Evolutionary conservation across 345 rosid genomes (phyloP), one percentile per base, ranked within the genome.

Genomic region (Sapria himalayana): DNA sequence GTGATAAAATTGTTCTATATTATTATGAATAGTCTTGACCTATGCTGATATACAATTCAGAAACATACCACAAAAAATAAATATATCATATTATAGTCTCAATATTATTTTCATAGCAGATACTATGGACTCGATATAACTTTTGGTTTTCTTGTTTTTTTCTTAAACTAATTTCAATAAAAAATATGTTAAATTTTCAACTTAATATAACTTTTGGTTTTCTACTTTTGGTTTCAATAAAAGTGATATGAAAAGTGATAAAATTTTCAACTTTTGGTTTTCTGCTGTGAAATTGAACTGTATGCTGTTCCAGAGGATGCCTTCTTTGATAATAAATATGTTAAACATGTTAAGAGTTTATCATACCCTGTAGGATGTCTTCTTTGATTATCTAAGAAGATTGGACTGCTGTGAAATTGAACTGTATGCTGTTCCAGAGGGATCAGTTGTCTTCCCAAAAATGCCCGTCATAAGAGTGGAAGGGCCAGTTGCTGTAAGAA

Each of bases 401-500:
- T 52, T 91, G 33, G 76, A 91, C 52, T 84, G 95, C 58, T 80
- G 95, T 45, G 93, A 79, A 48, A 74, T 85, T 48, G 79, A 85
- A 62, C 72, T 81, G 3, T 73, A 75, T 73, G 81, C 96, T 22
- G 58, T 78, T 60, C 15, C 84, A 4, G 94, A 85, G 72, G 96
- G 96, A 27, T 56, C 86, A 1, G 84, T 75, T 39, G 96, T 81
- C 56, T 85, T 81, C 60, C 96, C 96, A 1, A 85, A 78, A 65
- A 77, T 85, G n/a, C 99, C 99, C 52, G 62, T 91, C 34, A 52
- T 85, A 49, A 65, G 95, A 59, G 68, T 91, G 29, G 93, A 80
- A 71, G 99, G 99, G 19, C 95, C 99, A 21, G 54, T 79, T 43
- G 93, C 85, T 60, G 99, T 84, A 50, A 75, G 99, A 77, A 52